Conservation (phyloP, 106 monocot genomes). For the Platanthera zijinensis region DNA sequence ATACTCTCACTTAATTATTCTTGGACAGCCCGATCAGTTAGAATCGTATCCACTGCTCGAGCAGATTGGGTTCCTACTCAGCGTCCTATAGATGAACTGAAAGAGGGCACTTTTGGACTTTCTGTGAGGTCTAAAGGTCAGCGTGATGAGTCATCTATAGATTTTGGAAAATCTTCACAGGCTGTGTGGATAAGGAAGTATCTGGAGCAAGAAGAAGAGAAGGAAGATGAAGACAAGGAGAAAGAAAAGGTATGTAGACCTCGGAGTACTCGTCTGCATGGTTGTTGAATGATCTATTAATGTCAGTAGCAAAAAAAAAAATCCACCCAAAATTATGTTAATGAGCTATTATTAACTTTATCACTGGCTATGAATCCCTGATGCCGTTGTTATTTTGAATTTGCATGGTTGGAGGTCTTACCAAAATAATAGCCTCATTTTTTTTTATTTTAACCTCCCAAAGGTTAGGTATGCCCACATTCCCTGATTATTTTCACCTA, state of each 20-base stretch:
- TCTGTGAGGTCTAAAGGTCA: slow-evolving; percentile 32
- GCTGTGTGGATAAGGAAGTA: slow-evolving; percentile 88
- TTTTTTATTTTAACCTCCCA: neutral
- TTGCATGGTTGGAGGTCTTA: neutral
- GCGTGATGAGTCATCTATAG: slow-evolving; percentile 31
- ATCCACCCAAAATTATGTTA: neutral
- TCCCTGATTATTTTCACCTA: neutral
- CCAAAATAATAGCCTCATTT: neutral
- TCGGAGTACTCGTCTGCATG: neutral
- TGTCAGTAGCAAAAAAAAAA: neutral
- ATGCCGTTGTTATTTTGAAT: neutral
- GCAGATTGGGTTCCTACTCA: slow-evolving; percentile 60
- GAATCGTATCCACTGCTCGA: slow-evolving; percentile 69
- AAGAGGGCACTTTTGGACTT: slow-evolving; percentile 19
- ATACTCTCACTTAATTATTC: neutral
- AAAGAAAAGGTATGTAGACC: slow-evolving; percentile 8
- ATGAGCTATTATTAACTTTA: neutral
- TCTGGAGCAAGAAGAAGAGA: slow-evolving; percentile 65
- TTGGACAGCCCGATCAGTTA: slow-evolving; percentile 36
- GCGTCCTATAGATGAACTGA: slow-evolving; percentile 23
- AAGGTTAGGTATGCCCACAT: neutral
- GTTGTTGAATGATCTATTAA: neutral
- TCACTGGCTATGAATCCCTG: neutral
- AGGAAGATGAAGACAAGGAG: slow-evolving; percentile 28
- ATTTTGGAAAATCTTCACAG: slow-evolving; percentile 59